phyloP scores from a whole-genome alignment of 1,139 yeast species.

The Protomyces macrosporus region DNA sequence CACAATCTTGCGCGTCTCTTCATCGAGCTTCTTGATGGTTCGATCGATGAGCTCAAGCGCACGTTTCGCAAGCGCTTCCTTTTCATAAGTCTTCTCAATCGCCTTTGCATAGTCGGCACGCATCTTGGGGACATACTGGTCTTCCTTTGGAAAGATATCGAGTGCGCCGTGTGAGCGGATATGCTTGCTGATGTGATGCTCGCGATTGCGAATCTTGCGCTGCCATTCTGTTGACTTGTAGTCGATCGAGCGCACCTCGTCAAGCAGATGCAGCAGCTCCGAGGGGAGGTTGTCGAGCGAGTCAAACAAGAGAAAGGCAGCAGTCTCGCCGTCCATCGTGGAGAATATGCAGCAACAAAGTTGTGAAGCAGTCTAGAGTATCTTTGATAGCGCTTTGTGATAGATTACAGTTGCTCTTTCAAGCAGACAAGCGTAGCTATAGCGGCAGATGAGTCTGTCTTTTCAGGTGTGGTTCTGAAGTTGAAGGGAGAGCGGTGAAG shows the following conservation, averaged over 20 bases:
- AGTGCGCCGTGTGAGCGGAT: constrained; percentile 79
- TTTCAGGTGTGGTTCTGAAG: no score
- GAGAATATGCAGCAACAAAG: background rate
- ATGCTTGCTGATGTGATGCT: constrained; percentile 72
- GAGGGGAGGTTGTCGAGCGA: constrained; percentile 74
- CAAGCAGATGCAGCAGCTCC: constrained; percentile 73
- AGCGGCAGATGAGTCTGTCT: no score
- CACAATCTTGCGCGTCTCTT: constrained; percentile 16
- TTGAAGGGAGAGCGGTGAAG: no score
- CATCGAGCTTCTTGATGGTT: constrained; percentile 22
- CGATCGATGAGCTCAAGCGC: constrained; percentile 30
- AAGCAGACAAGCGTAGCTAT: no score
- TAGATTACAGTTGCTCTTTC: no score
- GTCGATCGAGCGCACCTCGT: constrained; percentile 73
- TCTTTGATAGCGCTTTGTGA: background rate
- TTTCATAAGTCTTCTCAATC: constrained; percentile 64
- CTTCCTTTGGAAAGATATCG: constrained; percentile 78
- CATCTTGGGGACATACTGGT: constrained; percentile 58
- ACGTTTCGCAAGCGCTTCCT: constrained; percentile 73
- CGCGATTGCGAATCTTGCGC: constrained; percentile 64
- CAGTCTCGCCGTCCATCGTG: constrained; percentile 16
- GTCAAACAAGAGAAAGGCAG: constrained; percentile 23
- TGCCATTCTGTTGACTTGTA: constrained; percentile 59
- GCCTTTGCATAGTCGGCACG: constrained; percentile 62
- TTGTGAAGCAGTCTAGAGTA: background rate